phyloP scores from a whole-genome alignment of 2,329 filamentous ascomycete genomes.

The Aschersonia sp. region DNA sequence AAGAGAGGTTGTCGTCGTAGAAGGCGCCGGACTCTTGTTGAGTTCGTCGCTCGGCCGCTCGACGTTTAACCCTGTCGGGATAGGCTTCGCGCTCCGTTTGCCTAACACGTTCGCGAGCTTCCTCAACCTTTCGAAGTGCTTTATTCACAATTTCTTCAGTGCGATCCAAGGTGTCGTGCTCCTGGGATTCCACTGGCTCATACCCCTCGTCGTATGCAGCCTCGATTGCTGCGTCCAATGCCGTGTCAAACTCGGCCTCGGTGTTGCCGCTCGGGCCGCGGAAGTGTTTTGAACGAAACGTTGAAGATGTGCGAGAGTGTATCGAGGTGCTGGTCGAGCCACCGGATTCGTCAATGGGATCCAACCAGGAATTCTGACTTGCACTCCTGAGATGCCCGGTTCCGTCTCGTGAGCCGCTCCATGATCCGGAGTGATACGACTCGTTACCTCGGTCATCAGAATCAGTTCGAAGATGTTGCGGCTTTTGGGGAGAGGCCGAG shows the following conservation, averaged over 20 bases:
- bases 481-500: conserved; percentile 27
- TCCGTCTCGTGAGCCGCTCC: conserved; percentile 9
- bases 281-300: conserved; percentile 54
- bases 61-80: conserved; percentile 10
- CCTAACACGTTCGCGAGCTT: conserved; percentile 61
- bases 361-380: conserved; percentile 81
- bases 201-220: conserved; percentile 89
- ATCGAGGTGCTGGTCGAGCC: conserved; percentile 62
- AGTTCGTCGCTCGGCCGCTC: conserved; percentile 14
- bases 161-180: conserved; percentile 18
- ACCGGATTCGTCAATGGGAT: conserved; percentile 83
- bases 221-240: conserved; percentile 87
- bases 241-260: conserved; percentile 85
- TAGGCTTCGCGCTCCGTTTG: conserved; percentile 57
- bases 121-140: conserved; percentile 52
- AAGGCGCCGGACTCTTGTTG: conserved; percentile 33
- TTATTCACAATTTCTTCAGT: conserved; percentile 34
- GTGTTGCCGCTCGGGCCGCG: conserved; percentile 56
- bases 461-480: conserved; percentile 8
- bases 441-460: conserved; percentile 4
- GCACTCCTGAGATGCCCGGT: conserved; percentile 36
- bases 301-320: conserved; percentile 65
- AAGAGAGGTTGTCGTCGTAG: conserved; percentile 45
- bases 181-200: conserved; percentile 49
- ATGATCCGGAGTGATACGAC: conserved; percentile 6